phyloP scores from a whole-genome alignment of 176 grass and related monocot genomes.

The Oryza coarctata region DNA sequence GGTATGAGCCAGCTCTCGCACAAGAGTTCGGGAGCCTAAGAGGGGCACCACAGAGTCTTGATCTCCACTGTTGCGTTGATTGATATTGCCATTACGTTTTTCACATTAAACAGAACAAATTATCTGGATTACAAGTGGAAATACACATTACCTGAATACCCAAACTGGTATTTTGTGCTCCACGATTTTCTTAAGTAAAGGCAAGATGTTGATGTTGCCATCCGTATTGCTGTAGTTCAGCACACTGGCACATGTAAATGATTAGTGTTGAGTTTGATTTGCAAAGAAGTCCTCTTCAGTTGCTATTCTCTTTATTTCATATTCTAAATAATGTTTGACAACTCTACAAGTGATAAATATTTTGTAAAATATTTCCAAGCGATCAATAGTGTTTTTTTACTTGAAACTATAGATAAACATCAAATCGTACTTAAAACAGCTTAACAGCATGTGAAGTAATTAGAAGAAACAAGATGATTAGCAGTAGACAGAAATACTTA shows the following conservation, averaged over 20 bases:
- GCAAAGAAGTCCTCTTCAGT: neutral
- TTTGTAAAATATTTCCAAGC: neutral
- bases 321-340: neutral
- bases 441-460: neutral
- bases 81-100: constrained; percentile 23
- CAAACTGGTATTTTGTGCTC: constrained; percentile 83
- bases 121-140: neutral
- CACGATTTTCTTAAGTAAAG: constrained; percentile 76
- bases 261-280: constrained; percentile 27
- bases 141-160: constrained; percentile 75
- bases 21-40: constrained; percentile 82
- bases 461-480: neutral
- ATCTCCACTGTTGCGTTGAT: constrained; percentile 59
- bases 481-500: constrained; percentile 45
- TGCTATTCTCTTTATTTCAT: neutral
- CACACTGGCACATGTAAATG: constrained; percentile 43
- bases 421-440: neutral
- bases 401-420: neutral
- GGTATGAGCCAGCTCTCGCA: constrained; percentile 77
- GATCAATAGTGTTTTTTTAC: neutral
- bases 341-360: neutral
- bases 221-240: constrained; percentile 85
- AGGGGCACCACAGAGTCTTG: constrained; percentile 98
- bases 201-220: constrained; percentile 83
- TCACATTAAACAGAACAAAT: neutral